phyloP scores from a whole-genome alignment of 345 rosid species.

The Gossypium turneri region DNA sequence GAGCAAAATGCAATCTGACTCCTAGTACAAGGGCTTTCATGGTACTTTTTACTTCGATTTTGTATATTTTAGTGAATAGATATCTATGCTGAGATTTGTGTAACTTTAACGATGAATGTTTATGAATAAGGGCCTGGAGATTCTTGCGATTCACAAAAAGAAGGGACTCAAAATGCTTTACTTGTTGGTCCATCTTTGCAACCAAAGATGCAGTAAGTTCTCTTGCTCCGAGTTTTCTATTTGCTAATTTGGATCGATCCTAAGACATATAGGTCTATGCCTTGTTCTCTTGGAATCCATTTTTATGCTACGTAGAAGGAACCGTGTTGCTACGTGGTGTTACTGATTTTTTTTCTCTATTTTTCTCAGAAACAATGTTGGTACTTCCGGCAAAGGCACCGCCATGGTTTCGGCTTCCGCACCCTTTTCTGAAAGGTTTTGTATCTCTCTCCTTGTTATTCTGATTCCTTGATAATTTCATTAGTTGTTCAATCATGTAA shows the following conservation, averaged over 20 bases:
- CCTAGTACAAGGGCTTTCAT: no score
- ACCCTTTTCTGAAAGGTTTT: conserved; percentile 72
- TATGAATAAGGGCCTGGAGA: conserved; percentile 54
- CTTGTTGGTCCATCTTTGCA: conserved; percentile 81
- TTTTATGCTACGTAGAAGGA: neutral
- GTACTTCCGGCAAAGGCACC: conserved; percentile 57
- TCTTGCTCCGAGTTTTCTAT: neutral
- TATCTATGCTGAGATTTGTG: neutral
- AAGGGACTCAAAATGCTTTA: conserved; percentile 56
- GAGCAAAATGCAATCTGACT: no score
- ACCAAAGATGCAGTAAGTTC: conserved; percentile 56
- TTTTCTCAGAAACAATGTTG: conserved; percentile 47
- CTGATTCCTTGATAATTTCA: neutral
- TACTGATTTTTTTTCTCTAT: conserved; percentile 13
- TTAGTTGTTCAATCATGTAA: neutral
- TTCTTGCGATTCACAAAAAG: conserved; percentile 47
- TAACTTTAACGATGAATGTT: neutral
- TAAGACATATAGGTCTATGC: neutral
- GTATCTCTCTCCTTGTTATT: neutral
- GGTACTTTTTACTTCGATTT: no score
- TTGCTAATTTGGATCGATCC: neutral
- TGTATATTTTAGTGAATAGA: neutral
- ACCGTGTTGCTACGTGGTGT: neutral
- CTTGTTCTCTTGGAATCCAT: neutral
- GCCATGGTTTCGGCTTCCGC: conserved; percentile 55